phyloP scores from a whole-genome alignment of 2,329 filamentous ascomycete species.

The Verticillium nubilum region DNA sequence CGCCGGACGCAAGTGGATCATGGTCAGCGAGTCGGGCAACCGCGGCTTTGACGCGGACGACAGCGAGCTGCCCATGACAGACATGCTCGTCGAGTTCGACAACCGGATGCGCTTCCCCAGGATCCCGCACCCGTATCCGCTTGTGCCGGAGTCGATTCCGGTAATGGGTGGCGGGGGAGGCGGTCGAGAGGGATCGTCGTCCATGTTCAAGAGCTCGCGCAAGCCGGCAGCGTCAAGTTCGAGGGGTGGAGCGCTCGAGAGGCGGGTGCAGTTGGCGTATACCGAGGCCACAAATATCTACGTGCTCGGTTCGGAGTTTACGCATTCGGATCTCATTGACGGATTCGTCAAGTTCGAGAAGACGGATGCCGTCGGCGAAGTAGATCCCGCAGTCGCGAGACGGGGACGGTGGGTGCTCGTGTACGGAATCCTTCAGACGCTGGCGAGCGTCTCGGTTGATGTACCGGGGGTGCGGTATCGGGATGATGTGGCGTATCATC shows the following conservation, averaged over 20 bases:
- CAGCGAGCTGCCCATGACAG: conserved; percentile 55
- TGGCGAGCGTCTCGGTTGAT: conserved; percentile 55
- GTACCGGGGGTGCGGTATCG: conserved; percentile 45
- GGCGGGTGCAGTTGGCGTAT: conserved; percentile 50
- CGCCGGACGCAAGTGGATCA: conserved; percentile 59
- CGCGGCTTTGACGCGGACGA: conserved; percentile 43
- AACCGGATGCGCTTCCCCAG: conserved; percentile 58
- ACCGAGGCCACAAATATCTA: conserved; percentile 57
- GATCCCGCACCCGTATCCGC: conserved; percentile 61
- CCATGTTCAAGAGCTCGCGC: conserved; percentile 22
- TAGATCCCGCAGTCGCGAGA: conserved; percentile 50
- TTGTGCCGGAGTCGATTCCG: conserved; percentile 51
- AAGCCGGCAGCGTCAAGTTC: conserved; percentile 19
- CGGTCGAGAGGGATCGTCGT: conserved; percentile 16
- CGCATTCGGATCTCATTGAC: conserved; percentile 48
- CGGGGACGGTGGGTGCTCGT: conserved; percentile 57
- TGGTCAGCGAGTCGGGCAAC: conserved; percentile 43
- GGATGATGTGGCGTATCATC: conserved; percentile 50
- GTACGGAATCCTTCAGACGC: conserved; percentile 54
- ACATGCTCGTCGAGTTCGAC: conserved; percentile 62
- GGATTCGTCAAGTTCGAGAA: conserved; percentile 53
- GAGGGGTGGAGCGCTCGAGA: conserved; percentile 31
- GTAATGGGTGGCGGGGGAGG: conserved; percentile 13
- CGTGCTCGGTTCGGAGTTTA: conserved; percentile 45
- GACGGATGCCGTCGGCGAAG: conserved; percentile 39